phyloP scores from a whole-genome alignment of 2,329 filamentous ascomycete species.

The Acrocalymma vagum region DNA sequence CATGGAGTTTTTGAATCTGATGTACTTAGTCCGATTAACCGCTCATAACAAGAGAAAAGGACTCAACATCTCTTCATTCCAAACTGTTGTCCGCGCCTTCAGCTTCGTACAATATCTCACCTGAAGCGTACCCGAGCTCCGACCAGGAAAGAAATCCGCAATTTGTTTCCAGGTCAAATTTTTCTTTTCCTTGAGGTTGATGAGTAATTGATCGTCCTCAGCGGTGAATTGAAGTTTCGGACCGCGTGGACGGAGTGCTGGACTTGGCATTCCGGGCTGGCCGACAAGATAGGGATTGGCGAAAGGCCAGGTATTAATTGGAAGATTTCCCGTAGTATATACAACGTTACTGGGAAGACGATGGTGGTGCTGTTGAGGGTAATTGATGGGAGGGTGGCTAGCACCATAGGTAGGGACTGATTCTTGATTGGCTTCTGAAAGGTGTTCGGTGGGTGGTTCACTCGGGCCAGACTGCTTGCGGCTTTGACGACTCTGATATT shows the following conservation, averaged over 20 bases:
- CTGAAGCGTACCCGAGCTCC: constrained; percentile 87
- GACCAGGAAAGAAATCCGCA: constrained; percentile 88
- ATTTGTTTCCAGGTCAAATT: constrained; percentile 96
- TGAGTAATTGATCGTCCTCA: constrained; percentile 83
- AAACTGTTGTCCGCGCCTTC: constrained; percentile 89
- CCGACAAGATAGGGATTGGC: constrained; percentile 86
- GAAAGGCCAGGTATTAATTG: constrained; percentile 45
- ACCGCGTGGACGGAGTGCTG: constrained; percentile 78
- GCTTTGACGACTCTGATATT: too few relatives aligned
- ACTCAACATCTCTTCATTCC: constrained; percentile 89
- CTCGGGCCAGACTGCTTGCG: too few relatives aligned
- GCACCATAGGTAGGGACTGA: too few relatives aligned
- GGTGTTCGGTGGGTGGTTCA: too few relatives aligned
- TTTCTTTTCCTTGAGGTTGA: constrained; percentile 91
- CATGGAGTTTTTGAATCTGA: constrained; percentile 77
- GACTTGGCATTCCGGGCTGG: constrained; percentile 82
- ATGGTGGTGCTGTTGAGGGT: constrained; percentile 73
- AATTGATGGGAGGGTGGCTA: too few relatives aligned
- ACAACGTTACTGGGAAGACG: constrained; percentile 77
- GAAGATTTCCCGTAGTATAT: constrained; percentile 70
- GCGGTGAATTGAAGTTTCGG: constrained; percentile 91
- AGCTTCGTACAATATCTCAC: constrained; percentile 93
- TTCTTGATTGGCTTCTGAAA: too few relatives aligned
- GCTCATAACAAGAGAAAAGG: constrained; percentile 20
- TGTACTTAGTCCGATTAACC: constrained; percentile 31